Conservation (phyloP, 495 filamentous ascomycete species). For the Amniculicola lignicola region DNA sequence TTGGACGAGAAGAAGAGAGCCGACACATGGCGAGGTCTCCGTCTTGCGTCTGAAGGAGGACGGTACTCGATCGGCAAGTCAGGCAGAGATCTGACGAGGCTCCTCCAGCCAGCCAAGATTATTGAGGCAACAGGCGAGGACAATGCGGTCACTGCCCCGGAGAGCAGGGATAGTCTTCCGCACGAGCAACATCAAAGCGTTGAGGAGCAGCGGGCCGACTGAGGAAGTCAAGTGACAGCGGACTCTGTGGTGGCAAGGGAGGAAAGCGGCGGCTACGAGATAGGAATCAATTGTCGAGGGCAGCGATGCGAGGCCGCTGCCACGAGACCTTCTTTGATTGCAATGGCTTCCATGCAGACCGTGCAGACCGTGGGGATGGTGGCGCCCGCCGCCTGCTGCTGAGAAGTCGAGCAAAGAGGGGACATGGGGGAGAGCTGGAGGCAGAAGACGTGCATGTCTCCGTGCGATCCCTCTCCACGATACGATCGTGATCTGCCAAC, state of each 20-base stretch:
- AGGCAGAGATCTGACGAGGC: constrained; percentile 59
- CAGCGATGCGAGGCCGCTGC: constrained; percentile 19
- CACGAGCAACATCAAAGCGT: constrained; percentile 29
- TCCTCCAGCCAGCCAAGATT: constrained; percentile 44
- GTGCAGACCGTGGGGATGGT: constrained; percentile 45
- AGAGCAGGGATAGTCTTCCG: constrained; percentile 31
- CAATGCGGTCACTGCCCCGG: constrained; percentile 27
- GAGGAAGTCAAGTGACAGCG: constrained; percentile 32
- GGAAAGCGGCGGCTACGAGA: constrained; percentile 34
- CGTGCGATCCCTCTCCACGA: constrained; percentile 29
- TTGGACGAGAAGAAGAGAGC: constrained; percentile 69
- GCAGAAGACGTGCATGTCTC: constrained; percentile 23
- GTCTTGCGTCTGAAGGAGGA: constrained; percentile 68
- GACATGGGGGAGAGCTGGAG: constrained; percentile 21
- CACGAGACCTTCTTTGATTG: constrained; percentile 32
- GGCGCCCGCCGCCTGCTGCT: constrained; percentile 29
- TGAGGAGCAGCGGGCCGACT: constrained; percentile 34
- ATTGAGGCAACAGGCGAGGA: constrained; percentile 33
- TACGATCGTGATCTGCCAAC: constrained; percentile 30
- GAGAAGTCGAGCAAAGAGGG: constrained; percentile 4
- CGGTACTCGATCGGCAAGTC: constrained; percentile 80
- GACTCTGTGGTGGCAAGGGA: constrained; percentile 44
- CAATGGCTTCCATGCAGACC: too few relatives aligned
- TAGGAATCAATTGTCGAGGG: constrained; percentile 31
- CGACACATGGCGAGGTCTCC: constrained; percentile 83